Base-by-base conservation (phyloP, 2,329 filamentous ascomycete genomes). In the Neopestalotiopsis rosae region DNA sequence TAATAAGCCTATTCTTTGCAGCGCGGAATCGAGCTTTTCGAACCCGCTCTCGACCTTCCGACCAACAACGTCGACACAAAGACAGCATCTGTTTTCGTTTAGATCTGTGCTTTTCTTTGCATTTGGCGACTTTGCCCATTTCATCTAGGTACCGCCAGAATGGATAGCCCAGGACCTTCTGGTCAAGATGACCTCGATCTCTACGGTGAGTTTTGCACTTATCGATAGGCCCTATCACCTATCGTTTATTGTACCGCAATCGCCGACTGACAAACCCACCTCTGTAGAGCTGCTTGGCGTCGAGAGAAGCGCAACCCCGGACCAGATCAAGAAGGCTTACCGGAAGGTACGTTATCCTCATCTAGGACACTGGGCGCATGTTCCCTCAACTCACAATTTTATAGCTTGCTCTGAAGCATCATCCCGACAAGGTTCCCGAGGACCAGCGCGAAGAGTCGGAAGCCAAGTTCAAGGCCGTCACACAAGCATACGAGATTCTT, bases 401-500 rank as follows among this genome's bases (percentile, higher is more conserved):
- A 28, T 74, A 97, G 94, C 91, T 94, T 72, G 94, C 95, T 13
- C 88, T 98, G 67, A 89, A 90, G 79, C 93, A 94, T 78, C 96
- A 99, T 78, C 96, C 96, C 61, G 96, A 99, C 84, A 99, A 99
- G 84, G 96, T 97, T 68, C 87, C 94, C 74, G 94, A 95, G 81
- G 90, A 92, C 34, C 90, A 95, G 78, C 92, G 95, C 74, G 91
- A 91, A 78, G 92, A 92, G 74, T 94, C 96, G 70, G 96, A 98
- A 81, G 87, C 91, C 78, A 94, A 91, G 78, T 99, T 99, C 90
- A 99, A 99, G 84, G 86, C 91, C 67, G 91, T 97, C 69, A 95
- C 93, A 70, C 92, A 97, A 83, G 96, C 96, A 75, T 99, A 99
- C 86, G 96, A 99, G 79, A 98, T 99, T 79, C 94, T 99, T 68